Evolutionary conservation across 805 yeast genomes (phyloP).

Genomic region (Metschnikowia gelsemii): DNA sequence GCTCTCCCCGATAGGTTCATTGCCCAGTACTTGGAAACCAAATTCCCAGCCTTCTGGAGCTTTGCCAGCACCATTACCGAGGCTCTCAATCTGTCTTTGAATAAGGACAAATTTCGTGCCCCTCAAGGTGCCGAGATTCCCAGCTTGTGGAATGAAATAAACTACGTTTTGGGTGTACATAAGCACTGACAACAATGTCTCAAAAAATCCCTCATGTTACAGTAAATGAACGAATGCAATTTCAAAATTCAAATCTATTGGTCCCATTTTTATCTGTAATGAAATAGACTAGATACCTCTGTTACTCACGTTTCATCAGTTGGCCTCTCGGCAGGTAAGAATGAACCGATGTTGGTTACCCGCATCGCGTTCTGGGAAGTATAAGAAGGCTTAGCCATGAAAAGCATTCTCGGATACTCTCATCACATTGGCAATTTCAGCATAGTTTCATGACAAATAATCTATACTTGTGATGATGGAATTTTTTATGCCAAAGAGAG

Average conservation of each 20-base stretch:
- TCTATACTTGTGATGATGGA: conserved; percentile 45
- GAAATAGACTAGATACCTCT: not conserved
- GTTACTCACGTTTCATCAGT: not conserved
- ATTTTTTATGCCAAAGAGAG: conserved; percentile 42
- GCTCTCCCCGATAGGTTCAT: conserved; percentile 45
- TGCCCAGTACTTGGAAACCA: conserved; percentile 29
- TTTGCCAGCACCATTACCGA: conserved; percentile 16
- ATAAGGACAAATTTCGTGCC: conserved; percentile 19
- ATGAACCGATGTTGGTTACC: conserved; percentile 9
- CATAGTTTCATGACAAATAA: conserved; percentile 45
- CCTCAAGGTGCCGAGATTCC: conserved; percentile 35
- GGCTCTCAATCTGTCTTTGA: conserved; percentile 15
- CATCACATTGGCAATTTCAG: conserved; percentile 39
- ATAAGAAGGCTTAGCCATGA: conserved; percentile 5
- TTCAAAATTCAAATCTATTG: not conserved
- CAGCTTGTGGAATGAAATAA: conserved; percentile 36
- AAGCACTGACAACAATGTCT: conserved; percentile 1
- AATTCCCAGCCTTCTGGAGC: conserved; percentile 30
- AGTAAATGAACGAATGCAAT: not conserved
- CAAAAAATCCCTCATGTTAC: no score
- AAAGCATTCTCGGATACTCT: not conserved
- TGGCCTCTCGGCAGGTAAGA: no score
- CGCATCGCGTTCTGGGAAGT: conserved; percentile 9
- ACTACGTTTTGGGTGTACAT: conserved; percentile 13
- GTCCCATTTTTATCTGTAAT: no score